phyloP scores from a whole-genome alignment of 495 filamentous ascomycete species.

The Xanthoparmelia taractica region DNA sequence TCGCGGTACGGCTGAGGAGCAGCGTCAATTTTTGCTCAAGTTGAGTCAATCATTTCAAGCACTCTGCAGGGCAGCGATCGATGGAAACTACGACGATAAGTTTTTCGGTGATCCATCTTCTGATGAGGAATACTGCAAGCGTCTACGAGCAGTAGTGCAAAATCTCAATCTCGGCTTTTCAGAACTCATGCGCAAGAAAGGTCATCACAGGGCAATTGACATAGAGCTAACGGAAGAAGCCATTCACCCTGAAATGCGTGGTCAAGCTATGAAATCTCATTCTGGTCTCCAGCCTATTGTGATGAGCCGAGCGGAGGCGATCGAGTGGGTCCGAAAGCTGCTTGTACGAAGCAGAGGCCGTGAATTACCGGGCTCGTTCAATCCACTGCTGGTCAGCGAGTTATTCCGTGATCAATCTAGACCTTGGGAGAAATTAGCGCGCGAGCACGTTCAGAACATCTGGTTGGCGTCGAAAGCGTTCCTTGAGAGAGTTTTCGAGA shows the following conservation, averaged over 20 bases:
- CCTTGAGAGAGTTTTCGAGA: conserved; percentile 28
- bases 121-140: conserved; percentile 36
- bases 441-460: conserved; percentile 30
- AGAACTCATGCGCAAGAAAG: conserved; percentile 38
- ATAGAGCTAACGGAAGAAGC: conserved; percentile 31
- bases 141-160: conserved; percentile 56
- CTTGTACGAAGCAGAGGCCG: conserved; percentile 35
- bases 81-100: conserved; percentile 48
- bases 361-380: conserved; percentile 42
- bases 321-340: conserved; percentile 32
- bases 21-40: conserved; percentile 45
- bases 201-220: conserved; percentile 34
- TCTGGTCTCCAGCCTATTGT: neutral
- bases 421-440: conserved; percentile 38
- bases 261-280: neutral
- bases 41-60: conserved; percentile 44
- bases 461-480: conserved; percentile 36
- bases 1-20: conserved; percentile 42
- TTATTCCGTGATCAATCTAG: conserved; percentile 38
- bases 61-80: conserved; percentile 43
- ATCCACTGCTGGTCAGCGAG: conserved; percentile 39
- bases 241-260: neutral
- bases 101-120: conserved; percentile 48
- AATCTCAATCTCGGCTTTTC: conserved; percentile 50
- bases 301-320: conserved; percentile 1